Evolutionary conservation across 2,329 filamentous ascomycete species (phyloP).

Genomic region (Alternaria ethzedia): DNA sequence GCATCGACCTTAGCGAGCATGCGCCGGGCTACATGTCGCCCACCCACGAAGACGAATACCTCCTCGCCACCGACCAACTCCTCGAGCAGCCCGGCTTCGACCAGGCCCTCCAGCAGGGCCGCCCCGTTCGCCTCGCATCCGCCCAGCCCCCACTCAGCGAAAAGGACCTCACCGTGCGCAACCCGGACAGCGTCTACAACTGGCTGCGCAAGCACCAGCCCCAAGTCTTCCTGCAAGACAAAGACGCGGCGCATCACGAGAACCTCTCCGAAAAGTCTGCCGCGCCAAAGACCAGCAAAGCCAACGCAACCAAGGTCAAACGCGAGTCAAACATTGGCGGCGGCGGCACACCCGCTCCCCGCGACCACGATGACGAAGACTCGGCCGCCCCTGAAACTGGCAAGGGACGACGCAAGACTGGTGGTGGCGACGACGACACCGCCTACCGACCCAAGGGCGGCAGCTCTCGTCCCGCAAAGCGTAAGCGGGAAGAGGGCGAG

Average conservation of each 20-base stretch:
- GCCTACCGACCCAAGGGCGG: slow-evolving; percentile 58
- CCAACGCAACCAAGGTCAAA: slow-evolving; percentile 37
- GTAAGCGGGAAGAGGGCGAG: slow-evolving; percentile 53
- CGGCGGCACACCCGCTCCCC: slow-evolving; percentile 43
- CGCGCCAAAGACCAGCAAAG: slow-evolving; percentile 30
- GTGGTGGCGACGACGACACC: slow-evolving; percentile 50
- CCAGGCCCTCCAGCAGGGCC: slow-evolving; percentile 49
- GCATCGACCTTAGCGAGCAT: slow-evolving; percentile 59
- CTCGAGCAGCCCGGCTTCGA: slow-evolving; percentile 61
- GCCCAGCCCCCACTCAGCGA: slow-evolving; percentile 51
- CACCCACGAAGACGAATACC: slow-evolving; percentile 76
- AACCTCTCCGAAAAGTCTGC: slow-evolving; percentile 45
- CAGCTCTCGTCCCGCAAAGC: slow-evolving; percentile 49
- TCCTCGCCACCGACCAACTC: slow-evolving; percentile 67
- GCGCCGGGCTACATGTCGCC: slow-evolving; percentile 71
- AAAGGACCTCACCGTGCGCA: slow-evolving; percentile 67
- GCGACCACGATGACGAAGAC: slow-evolving; percentile 53
- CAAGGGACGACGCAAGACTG: slow-evolving; percentile 36
- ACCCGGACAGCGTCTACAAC: slow-evolving; percentile 92
- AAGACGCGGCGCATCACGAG: slow-evolving; percentile 52
- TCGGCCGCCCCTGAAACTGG: slow-evolving; percentile 39
- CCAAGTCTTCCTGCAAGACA: slow-evolving; percentile 82
- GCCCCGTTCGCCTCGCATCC: slow-evolving; percentile 50
- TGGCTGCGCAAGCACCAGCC: slow-evolving; percentile 89
- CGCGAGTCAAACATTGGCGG: slow-evolving; percentile 42